Conservation (phyloP, 1,284 basidiomycete species). For the Rhodotorula sp. region DNA sequence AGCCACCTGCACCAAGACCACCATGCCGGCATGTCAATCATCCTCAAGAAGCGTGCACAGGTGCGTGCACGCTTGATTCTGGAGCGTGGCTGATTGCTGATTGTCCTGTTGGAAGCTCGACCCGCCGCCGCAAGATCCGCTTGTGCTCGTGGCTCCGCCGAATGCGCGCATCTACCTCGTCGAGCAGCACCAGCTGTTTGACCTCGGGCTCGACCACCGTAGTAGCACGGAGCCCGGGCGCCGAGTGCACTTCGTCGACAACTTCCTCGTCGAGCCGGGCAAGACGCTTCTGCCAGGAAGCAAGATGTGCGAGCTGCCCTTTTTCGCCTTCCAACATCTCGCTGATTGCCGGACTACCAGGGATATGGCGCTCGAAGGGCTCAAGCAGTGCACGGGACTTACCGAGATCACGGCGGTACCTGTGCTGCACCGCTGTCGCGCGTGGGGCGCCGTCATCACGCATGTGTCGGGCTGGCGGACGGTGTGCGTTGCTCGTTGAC, state of each 20-base stretch:
- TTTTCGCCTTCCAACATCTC: too few relatives aligned
- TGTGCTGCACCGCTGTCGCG: constrained; percentile 70
- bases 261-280: constrained; percentile 28
- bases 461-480: constrained; percentile 77
- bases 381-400: constrained; percentile 40
- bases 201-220: constrained; percentile 46
- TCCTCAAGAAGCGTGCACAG: constrained; percentile 70
- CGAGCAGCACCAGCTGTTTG: constrained; percentile 40
- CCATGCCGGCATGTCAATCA: constrained; percentile 75
- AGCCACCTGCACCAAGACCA: constrained; percentile 94
- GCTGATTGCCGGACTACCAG: background rate
- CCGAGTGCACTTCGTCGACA: constrained; percentile 36
- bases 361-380: constrained; percentile 6
- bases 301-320: constrained; percentile 14
- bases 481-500: constrained; percentile 59
- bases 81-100: background rate
- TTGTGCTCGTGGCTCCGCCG: constrained; percentile 39
- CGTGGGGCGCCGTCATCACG: constrained; percentile 69
- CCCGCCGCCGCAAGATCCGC: constrained; percentile 16
- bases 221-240: constrained; percentile 2
- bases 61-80: constrained; percentile 55
- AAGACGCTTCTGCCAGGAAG: background rate
- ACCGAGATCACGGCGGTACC: constrained; percentile 57
- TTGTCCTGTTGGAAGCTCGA: constrained; percentile 6
- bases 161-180: constrained; percentile 36